Evolutionary conservation across 2,329 filamentous ascomycete species (phyloP).

Genomic region (Berkeleyomyces basicola): DNA sequence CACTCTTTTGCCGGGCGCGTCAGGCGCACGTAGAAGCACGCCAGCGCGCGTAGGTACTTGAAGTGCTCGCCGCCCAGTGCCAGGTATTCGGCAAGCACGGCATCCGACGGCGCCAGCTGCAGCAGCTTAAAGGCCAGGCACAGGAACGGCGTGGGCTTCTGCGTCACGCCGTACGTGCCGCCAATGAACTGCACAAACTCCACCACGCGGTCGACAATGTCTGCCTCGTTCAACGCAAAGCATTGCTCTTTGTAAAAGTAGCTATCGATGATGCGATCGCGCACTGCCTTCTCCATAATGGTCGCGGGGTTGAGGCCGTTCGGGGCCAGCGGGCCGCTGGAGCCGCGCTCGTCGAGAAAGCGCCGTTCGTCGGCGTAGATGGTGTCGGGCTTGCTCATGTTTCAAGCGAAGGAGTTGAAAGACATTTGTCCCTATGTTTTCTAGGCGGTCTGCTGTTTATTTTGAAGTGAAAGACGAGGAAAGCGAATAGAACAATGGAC

Average conservation of each 20-base stretch:
- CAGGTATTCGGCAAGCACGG: conserved; percentile 66
- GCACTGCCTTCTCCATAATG: conserved; percentile 87
- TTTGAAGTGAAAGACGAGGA: too few species aligned
- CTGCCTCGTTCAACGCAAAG: conserved; percentile 76
- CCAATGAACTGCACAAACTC: conserved; percentile 69
- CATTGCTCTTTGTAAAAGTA: conserved; percentile 99
- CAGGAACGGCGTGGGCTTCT: conserved; percentile 82
- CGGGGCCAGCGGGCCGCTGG: conserved; percentile 55
- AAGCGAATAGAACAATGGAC: too few species aligned
- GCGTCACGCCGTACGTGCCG: conserved; percentile 68
- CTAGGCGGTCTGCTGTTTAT: too few species aligned
- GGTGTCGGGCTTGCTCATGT: conserved; percentile 22
- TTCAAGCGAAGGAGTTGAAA: not conserved
- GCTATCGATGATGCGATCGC: conserved; percentile 84
- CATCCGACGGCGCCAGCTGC: conserved; percentile 66
- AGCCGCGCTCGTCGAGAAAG: conserved; percentile 84
- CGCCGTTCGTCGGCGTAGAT: conserved; percentile 64
- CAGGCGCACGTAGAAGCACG: conserved; percentile 82
- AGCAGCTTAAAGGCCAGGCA: conserved; percentile 91
- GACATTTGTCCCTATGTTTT: too few species aligned
- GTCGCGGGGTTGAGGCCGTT: conserved; percentile 88
- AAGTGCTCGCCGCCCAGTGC: conserved; percentile 57
- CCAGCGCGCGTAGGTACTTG: conserved; percentile 78
- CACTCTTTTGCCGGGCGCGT: conserved; percentile 72
- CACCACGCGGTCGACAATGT: conserved; percentile 76